A percentile compares a stretch with the other conserved stretches of the same genome.
phyloP scores from a whole-genome alignment of 2,329 filamentous ascomycete species.

The Sporothrix euskadiensis region DNA sequence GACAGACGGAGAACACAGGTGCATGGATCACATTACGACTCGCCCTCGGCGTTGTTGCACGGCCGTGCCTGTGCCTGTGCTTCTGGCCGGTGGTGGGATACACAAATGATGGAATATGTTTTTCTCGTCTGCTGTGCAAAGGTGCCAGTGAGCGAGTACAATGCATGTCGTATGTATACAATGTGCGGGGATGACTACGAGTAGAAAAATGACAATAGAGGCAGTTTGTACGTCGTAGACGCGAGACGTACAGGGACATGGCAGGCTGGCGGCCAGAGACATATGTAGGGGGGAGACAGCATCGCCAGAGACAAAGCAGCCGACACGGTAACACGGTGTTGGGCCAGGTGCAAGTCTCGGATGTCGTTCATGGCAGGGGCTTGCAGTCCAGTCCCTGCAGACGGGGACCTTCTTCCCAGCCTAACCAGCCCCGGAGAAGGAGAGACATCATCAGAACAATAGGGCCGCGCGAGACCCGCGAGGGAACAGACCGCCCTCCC shows the following conservation, averaged over 20 bases:
- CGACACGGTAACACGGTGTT: not conserved
- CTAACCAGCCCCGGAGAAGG: not conserved
- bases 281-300: not conserved
- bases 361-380: not conserved
- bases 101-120: not conserved
- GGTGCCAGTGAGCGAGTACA: conserved; percentile 1
- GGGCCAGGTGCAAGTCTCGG: not conserved
- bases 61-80: conserved; percentile 1
- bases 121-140: not conserved
- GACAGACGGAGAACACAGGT: not conserved
- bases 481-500: not conserved
- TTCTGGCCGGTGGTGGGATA: not conserved
- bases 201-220: not conserved
- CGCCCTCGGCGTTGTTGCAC: not conserved
- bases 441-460: not conserved
- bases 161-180: not conserved
- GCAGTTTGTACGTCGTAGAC: not conserved
- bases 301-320: not conserved
- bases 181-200: not conserved
- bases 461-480: not conserved
- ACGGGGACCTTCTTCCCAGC: not conserved
- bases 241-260: not conserved
- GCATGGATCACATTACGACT: not conserved
- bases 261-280: not conserved
- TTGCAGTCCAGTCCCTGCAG: no score